A percentile compares a stretch with the other conserved stretches of the same genome.
phyloP scores from a whole-genome alignment of 768 basidiomycete species.

The Lactifluus hygrophoroides region DNA sequence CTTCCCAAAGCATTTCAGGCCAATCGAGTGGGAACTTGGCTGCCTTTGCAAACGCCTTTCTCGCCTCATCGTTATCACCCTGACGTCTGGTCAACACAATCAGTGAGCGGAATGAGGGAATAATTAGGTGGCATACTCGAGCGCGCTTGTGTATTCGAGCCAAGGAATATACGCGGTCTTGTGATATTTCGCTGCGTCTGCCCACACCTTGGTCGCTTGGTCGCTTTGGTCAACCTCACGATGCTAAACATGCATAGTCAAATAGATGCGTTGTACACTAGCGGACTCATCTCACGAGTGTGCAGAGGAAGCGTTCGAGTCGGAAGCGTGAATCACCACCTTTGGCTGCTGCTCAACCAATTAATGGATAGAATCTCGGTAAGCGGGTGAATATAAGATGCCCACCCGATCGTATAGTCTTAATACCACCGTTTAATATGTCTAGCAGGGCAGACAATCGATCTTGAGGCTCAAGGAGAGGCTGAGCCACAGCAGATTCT shows the following conservation, averaged over 20 bases:
- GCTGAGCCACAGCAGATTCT: slow-evolving; percentile 21
- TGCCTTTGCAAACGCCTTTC: slow-evolving; percentile 57
- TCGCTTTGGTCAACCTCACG: slow-evolving; percentile 34
- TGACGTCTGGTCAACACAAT: slow-evolving; percentile 34
- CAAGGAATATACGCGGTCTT: slow-evolving; percentile 69
- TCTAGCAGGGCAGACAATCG: slow-evolving; percentile 44
- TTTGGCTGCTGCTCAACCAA: slow-evolving; percentile 39
- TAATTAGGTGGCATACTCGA: slow-evolving; percentile 44
- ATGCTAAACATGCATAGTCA: slow-evolving; percentile 21
- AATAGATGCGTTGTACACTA: neutral
- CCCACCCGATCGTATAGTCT: slow-evolving; percentile 9
- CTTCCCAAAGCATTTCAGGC: slow-evolving; percentile 92
- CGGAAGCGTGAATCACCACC: slow-evolving; percentile 68
- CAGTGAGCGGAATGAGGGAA: neutral
- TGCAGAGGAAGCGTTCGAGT: slow-evolving; percentile 75
- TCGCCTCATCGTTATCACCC: slow-evolving; percentile 50
- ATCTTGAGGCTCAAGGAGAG: slow-evolving; percentile 31
- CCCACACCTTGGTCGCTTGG: slow-evolving; percentile 47
- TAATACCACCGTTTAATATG: slow-evolving; percentile 23
- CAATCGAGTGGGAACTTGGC: slow-evolving; percentile 77
- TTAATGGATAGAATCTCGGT: neutral
- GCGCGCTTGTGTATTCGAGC: slow-evolving; percentile 62
- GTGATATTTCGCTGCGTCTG: slow-evolving; percentile 54
- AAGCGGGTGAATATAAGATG: neutral
- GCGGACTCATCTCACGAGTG: slow-evolving; percentile 55